Evolutionary conservation across 225 moss, liverwort and hornwort genomes (phyloP).

Genomic region (Polytrichum commune): DNA sequence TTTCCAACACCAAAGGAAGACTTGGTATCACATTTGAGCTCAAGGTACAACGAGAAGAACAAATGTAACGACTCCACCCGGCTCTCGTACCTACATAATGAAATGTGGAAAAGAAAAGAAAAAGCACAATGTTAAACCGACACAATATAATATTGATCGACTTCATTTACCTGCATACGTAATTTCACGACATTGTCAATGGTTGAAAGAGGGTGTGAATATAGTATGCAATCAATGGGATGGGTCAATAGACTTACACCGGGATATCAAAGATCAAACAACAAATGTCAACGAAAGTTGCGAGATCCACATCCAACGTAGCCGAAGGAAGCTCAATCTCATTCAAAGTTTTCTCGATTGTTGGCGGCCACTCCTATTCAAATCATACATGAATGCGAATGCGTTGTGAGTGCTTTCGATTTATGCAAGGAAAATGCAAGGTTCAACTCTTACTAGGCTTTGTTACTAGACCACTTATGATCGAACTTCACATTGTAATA

Average conservation of each 20-base stretch:
- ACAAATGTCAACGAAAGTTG: slow-evolving; percentile 67
- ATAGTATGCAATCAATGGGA: too few species aligned
- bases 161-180: too few species aligned
- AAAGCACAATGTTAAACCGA: background rate
- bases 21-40: slow-evolving; percentile 24
- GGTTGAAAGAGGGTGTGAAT: background rate
- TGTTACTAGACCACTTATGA: too few species aligned
- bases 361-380: slow-evolving; percentile 57
- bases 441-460: too few species aligned
- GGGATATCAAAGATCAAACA: slow-evolving; percentile 85
- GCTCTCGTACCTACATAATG: slow-evolving; percentile 42
- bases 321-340: slow-evolving; percentile 45
- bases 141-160: background rate
- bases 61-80: slow-evolving; percentile 60
- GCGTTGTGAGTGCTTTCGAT: too few species aligned
- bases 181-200: background rate
- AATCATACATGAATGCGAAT: background rate
- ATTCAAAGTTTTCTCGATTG: slow-evolving; percentile 40
- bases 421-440: too few species aligned
- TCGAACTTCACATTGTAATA: too few species aligned
- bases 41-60: slow-evolving; percentile 54
- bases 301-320: slow-evolving; percentile 67
- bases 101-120: too few species aligned
- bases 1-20: too few species aligned
- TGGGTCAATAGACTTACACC: slow-evolving; percentile 33